Conservation (phyloP, 1,284 basidiomycete species). For the Coriolopsis trogii region DNA sequence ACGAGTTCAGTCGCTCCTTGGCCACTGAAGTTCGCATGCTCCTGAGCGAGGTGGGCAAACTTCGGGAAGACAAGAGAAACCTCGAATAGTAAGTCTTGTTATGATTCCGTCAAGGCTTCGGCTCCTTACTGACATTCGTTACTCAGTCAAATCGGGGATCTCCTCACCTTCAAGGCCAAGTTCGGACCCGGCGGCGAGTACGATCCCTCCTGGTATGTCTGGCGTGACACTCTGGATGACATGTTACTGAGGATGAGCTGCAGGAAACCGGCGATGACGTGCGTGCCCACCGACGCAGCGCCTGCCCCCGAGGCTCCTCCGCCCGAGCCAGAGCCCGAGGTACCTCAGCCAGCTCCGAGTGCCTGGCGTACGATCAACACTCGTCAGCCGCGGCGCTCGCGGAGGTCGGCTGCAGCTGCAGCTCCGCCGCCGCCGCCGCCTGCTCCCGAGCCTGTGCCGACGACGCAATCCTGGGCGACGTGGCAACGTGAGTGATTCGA, state of each 20-base stretch:
- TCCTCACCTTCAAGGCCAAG: slow-evolving; percentile 67
- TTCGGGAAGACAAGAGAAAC: slow-evolving; percentile 71
- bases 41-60: slow-evolving; percentile 73
- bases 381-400: slow-evolving; percentile 33
- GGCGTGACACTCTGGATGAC: slow-evolving; percentile 1
- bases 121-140: too few species aligned
- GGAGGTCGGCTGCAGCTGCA: slow-evolving; percentile 27
- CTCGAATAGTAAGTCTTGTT: slow-evolving; percentile 64
- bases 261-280: slow-evolving; percentile 51
- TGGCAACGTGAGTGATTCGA: slow-evolving; percentile 63
- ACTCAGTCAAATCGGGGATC: slow-evolving; percentile 71
- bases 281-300: slow-evolving; percentile 23
- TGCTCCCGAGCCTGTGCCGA: slow-evolving; percentile 26
- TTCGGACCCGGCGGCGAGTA: slow-evolving; percentile 78
- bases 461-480: slow-evolving; percentile 54
- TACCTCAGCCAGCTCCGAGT: slow-evolving; percentile 41
- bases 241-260: slow-evolving; percentile 4
- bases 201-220: slow-evolving; percentile 67
- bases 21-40: slow-evolving; percentile 80
- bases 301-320: slow-evolving; percentile 19
- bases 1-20: slow-evolving; percentile 79
- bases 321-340: slow-evolving; percentile 19
- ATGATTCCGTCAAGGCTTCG: not conserved
- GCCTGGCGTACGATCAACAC: slow-evolving; percentile 57
- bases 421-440: slow-evolving; percentile 29